Evolutionary conservation across 306 rosid species (phyloP).

Genomic region (Cicer yamashitae): DNA sequence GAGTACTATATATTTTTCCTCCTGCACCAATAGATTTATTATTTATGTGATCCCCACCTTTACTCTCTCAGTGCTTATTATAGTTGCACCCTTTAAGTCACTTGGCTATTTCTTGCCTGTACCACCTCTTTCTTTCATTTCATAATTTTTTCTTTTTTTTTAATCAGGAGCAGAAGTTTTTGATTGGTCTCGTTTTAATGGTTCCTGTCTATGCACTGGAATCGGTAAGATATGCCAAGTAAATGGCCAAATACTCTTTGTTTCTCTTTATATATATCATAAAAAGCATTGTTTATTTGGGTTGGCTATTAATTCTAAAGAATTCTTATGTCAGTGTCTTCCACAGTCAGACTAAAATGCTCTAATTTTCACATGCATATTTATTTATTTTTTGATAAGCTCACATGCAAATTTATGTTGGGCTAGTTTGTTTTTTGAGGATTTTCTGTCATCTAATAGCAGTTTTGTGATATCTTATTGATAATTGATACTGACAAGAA

Average conservation of each 20-base stretch:
- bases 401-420: constrained; percentile 19
- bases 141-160: not conserved
- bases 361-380: not conserved
- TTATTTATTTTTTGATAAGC: not conserved
- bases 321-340: constrained; percentile 4
- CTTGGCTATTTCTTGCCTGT: not conserved
- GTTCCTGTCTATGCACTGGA: constrained; percentile 98
- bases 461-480: constrained; percentile 30
- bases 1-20: not conserved
- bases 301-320: constrained; percentile 11
- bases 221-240: constrained; percentile 68
- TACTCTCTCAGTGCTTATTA: constrained; percentile 37
- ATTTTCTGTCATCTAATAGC: constrained; percentile 11
- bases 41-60: constrained; percentile 14
- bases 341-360: constrained; percentile 18
- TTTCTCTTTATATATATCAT: constrained; percentile 12
- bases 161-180: constrained; percentile 97
- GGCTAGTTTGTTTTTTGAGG: not conserved
- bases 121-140: constrained; percentile 23
- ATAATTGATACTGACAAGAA: constrained; percentile 25
- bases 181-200: constrained; percentile 94
- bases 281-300: constrained; percentile 12
- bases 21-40: constrained; percentile 28
- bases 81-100: constrained; percentile 21
- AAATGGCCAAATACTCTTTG: constrained; percentile 10